Evolutionary conservation across 192 early-diverging fungal genomes (phyloP), one percentile per base, ranked within the genome.

Genomic region (Coemansia biformis): DNA sequence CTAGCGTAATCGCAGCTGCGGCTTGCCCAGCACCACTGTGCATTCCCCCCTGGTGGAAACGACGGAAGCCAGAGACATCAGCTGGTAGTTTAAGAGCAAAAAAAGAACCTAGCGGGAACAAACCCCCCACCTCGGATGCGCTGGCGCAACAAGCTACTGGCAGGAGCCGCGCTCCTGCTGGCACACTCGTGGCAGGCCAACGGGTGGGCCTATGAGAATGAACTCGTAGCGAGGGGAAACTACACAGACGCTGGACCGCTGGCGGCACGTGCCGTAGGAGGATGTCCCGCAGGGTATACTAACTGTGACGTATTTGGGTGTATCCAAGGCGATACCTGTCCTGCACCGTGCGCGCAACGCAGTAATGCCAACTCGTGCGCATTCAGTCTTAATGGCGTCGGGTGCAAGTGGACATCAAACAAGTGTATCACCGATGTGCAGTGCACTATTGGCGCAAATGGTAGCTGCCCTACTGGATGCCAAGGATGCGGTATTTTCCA

Each of bases 261-360:
- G 3, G 48, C 21, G 12, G 28, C 6, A 30, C 48, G 48, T 11
- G 48, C 35, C 0, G 49, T 43, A 8, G 26, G 16, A 0, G 52
- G 36, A n/a, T 70, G 66, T 29, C 50, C 46, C 0, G 30, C 50
- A 11, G 66, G 66, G 13, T 52, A 37, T 2, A 54, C 49, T 10
- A 43, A 43, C 38, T 70, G 66, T 46, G 59, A 52, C 1, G 33
- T 43, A 8, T 70, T 63, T 17, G 66, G 66, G 6, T 70, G 66
- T 37, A 51, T 70, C 1, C 38, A 57, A 24, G 59, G 59, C 46
- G 21, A 43, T 7, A 13, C 37, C n/a, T 65, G 62, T 22, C 62
- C 62, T 5, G 36, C 51, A 1, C 38, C 49, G 2, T 65, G 62
- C 40, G n/a, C 30, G 12, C 17, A 39, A 4, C 54, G 62, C 29